Evolutionary conservation across 306 rosid genomes (phyloP).

Genomic region (Vigna radiata): DNA sequence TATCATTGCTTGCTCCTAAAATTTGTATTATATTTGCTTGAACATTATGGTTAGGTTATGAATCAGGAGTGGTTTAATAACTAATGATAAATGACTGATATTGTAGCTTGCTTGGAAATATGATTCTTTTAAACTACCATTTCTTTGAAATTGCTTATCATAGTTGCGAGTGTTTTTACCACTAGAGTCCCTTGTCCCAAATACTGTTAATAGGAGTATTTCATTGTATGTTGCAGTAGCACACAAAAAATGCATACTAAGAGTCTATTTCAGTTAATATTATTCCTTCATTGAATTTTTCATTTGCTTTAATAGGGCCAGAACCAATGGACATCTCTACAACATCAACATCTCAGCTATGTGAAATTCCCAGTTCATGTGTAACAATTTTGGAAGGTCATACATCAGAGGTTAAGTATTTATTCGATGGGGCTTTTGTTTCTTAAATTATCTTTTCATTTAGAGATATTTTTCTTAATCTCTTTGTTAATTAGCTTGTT

Average conservation of each 20-base stretch:
- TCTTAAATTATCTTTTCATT: constrained; percentile 12
- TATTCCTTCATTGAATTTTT: constrained; percentile 34
- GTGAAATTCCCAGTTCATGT: constrained; percentile 80
- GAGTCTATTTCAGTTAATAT: constrained; percentile 24
- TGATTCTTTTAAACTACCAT: neutral
- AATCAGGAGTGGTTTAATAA: constrained; percentile 4
- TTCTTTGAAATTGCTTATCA: neutral
- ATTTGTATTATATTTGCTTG: constrained; percentile 22
- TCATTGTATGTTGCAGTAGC: constrained; percentile 15
- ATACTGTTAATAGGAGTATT: constrained; percentile 18
- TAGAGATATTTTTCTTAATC: constrained; percentile 14
- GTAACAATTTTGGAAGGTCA: constrained; percentile 94
- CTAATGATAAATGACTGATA: neutral
- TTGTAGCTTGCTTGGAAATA: constrained; percentile 27
- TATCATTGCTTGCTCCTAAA: neutral
- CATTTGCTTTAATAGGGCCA: constrained; percentile 58
- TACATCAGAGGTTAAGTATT: constrained; percentile 81
- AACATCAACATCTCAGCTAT: constrained; percentile 62
- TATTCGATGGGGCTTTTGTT: constrained; percentile 28
- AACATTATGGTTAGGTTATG: constrained; percentile 29
- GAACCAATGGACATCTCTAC: constrained; percentile 80
- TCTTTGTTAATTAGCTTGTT: constrained; percentile 35
- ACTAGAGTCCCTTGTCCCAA: neutral
- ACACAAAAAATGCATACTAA: neutral
- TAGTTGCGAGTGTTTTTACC: constrained; percentile 8